These are phyloP conservation scores for Pyronema domesticum DNA, from an alignment of 495 filamentous ascomycete species.

Conservation along the genomic window DNA sequence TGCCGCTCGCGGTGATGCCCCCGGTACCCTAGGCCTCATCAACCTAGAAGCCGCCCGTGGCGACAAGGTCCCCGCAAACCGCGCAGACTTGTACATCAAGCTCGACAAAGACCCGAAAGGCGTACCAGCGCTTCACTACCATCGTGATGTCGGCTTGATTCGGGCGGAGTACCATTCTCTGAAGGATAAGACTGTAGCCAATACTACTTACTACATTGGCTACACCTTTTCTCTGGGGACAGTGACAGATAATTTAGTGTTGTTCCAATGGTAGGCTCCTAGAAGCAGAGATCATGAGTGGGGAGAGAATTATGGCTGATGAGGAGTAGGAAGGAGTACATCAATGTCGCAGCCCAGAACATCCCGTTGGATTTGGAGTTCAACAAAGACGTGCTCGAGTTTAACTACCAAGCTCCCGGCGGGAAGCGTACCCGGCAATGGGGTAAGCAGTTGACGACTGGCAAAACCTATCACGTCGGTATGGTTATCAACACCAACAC, in stretches of 20 bases:
- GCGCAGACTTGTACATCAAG: slow-evolving; percentile 21
- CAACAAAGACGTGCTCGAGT: slow-evolving; percentile 9
- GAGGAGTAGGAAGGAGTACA: slow-evolving; percentile 5
- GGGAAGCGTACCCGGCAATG: slow-evolving; percentile 13
- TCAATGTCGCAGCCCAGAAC: slow-evolving; percentile 18
- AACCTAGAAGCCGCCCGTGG: slow-evolving; percentile 18
- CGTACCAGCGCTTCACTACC: slow-evolving; percentile 16
- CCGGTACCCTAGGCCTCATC: slow-evolving; percentile 10
- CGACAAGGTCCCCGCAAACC: slow-evolving; percentile 11
- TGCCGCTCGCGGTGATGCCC: slow-evolving; percentile 9
- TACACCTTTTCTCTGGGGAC: slow-evolving; percentile 22
- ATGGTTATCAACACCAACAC: slow-evolving; percentile 24
- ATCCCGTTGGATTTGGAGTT: slow-evolving; percentile 24
- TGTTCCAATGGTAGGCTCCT: slow-evolving; percentile 24
- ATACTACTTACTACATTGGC: slow-evolving; percentile 26
- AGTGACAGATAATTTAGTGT: slow-evolving; percentile 14
- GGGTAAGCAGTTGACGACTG: slow-evolving; percentile 9
- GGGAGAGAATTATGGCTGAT: background rate
- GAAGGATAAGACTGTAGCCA: slow-evolving; percentile 7
- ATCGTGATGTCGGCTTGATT: slow-evolving; percentile 14
- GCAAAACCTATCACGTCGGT: slow-evolving; percentile 13
- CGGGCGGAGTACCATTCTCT: background rate
- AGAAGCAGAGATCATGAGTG: background rate
- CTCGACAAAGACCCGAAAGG: slow-evolving; percentile 15
- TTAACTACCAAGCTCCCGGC: slow-evolving; percentile 23